Conservation (phyloP, 1,284 basidiomycete species). For the Irpex rosettiformis region DNA sequence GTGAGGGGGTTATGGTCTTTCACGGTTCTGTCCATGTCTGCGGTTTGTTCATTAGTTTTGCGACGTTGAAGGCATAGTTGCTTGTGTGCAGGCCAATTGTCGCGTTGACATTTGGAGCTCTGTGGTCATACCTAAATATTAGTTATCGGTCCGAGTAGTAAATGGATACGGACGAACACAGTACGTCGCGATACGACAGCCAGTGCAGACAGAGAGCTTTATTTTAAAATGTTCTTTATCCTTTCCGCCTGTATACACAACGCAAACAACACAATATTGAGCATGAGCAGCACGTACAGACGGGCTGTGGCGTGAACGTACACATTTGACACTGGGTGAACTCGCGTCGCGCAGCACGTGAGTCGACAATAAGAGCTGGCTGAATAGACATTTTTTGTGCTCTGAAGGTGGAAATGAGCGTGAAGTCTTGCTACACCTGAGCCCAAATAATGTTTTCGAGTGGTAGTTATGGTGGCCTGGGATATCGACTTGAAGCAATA, state of each 20-base stretch:
- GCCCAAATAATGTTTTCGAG: too few relatives aligned
- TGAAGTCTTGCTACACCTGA: too few relatives aligned
- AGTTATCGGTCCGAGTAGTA: background rate
- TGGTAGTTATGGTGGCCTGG: too few relatives aligned
- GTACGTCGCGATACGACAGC: background rate
- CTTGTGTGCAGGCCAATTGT: background rate
- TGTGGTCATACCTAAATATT: background rate
- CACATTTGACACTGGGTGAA: conserved; percentile 1
- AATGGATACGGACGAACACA: background rate
- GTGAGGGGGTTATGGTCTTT: background rate
- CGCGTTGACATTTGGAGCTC: background rate
- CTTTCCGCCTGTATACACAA: background rate
- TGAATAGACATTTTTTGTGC: too few relatives aligned
- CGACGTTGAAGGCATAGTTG: background rate
- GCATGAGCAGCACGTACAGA: background rate
- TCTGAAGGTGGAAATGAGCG: too few relatives aligned
- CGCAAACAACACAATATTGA: background rate
- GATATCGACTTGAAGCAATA: too few relatives aligned
- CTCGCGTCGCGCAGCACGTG: background rate
- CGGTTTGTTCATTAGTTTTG: background rate
- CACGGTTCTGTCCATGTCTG: background rate
- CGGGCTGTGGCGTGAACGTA: background rate
- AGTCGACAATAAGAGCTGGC: background rate
- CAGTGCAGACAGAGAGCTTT: background rate
- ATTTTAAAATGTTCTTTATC: background rate